phyloP scores from a whole-genome alignment of 1,139 yeast species.

The Pichia sp. region DNA sequence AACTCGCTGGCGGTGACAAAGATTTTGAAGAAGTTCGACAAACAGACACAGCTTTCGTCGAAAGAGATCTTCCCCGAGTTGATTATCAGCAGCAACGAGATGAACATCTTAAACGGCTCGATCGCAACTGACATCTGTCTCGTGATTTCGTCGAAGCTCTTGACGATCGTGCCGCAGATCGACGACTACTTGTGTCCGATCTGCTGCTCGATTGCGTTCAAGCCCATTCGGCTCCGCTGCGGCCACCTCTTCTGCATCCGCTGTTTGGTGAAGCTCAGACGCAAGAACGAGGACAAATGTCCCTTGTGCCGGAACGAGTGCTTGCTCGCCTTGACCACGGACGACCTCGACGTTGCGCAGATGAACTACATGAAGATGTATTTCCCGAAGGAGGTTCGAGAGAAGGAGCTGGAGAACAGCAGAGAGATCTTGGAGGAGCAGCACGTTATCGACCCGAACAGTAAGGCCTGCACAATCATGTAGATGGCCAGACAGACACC shows the following conservation, averaged over 20 bases:
- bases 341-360: slow-evolving; percentile 52
- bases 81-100: slow-evolving; percentile 32
- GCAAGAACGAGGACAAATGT: slow-evolving; percentile 54
- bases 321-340: slow-evolving; percentile 53
- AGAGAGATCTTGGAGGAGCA: slow-evolving; percentile 47
- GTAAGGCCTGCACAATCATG: slow-evolving; percentile 22
- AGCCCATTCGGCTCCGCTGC: slow-evolving; percentile 62
- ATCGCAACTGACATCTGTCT: slow-evolving; percentile 53
- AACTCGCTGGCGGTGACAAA: slow-evolving; percentile 62
- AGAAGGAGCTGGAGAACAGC: slow-evolving; percentile 55
- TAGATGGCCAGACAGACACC: slow-evolving; percentile 5
- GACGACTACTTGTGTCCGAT: slow-evolving; percentile 75
- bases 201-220: slow-evolving; percentile 64
- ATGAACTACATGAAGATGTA: slow-evolving; percentile 51
- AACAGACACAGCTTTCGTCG: slow-evolving; percentile 58
- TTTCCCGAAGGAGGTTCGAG: slow-evolving; percentile 65
- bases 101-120: slow-evolving; percentile 42
- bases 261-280: slow-evolving; percentile 63
- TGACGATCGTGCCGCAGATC: slow-evolving; percentile 61
- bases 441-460: slow-evolving; percentile 18
- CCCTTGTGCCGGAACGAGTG: slow-evolving; percentile 63
- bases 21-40: slow-evolving; percentile 70
- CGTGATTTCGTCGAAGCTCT: slow-evolving; percentile 50
- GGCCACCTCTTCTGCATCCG: slow-evolving; percentile 68
- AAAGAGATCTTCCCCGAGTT: slow-evolving; percentile 43